Evolutionary conservation across 306 rosid genomes (phyloP).

Genomic region (Lablab purpureus): DNA sequence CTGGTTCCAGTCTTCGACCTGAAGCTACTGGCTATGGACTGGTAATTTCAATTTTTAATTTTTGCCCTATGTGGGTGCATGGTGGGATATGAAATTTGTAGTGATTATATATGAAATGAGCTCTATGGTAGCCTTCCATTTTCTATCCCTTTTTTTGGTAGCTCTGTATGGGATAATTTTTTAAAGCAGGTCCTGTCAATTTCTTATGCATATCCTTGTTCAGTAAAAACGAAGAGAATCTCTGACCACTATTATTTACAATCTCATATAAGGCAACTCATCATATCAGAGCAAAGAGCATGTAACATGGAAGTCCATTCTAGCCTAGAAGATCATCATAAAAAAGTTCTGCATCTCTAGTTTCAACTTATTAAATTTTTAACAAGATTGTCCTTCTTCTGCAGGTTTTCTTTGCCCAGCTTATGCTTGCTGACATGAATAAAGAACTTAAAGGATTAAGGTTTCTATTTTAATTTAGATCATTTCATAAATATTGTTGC

Average conservation of each 20-base stretch:
- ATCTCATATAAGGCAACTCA: slow-evolving; percentile 17
- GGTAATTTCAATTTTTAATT: slow-evolving; percentile 65
- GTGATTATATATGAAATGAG: slow-evolving; percentile 26
- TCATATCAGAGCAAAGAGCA: slow-evolving; percentile 30
- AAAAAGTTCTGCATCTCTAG: neutral
- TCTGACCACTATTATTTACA: slow-evolving; percentile 3
- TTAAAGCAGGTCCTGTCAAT: slow-evolving; percentile 3
- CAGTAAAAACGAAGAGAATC: neutral
- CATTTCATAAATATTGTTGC: slow-evolving; percentile 43
- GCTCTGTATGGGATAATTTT: slow-evolving; percentile 17
- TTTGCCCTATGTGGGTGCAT: slow-evolving; percentile 38
- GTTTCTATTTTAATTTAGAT: slow-evolving; percentile 55
- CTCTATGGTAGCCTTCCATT: slow-evolving; percentile 15
- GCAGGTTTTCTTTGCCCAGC: slow-evolving; percentile 99
- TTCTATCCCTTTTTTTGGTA: neutral
- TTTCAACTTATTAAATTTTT: slow-evolving; percentile 43
- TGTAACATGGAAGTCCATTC: slow-evolving; percentile 32
- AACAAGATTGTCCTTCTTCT: slow-evolving; percentile 47
- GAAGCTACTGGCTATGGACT: slow-evolving; percentile 99
- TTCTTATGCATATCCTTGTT: slow-evolving; percentile 25
- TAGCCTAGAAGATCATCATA: neutral
- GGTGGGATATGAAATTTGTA: slow-evolving; percentile 29
- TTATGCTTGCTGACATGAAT: slow-evolving; percentile 94
- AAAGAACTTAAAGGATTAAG: slow-evolving; percentile 98
- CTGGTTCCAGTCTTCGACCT: slow-evolving; percentile 98